Base-by-base conservation (phyloP, 805 yeast genomes). In the Yarrowia alimentaria region DNA sequence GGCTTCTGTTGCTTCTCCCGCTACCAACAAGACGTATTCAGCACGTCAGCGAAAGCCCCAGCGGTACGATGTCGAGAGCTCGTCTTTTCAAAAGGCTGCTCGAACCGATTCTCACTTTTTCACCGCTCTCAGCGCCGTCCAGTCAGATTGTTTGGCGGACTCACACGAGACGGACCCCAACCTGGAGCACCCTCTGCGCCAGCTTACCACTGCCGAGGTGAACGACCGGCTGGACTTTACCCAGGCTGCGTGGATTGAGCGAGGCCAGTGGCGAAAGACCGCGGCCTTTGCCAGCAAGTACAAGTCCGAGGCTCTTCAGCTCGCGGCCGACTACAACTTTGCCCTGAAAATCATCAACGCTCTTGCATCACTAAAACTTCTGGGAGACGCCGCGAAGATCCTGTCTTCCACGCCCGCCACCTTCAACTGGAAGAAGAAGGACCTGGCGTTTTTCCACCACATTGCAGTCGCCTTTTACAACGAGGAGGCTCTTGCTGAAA, bases 311-410 rank as follows among this genome's bases (percentile, higher is more conserved):
- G 37, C 30, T 1, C 30, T 6, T 14, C 37, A 21, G 16, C 14
- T 30, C 10, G 10, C 30, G 4, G 35, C 50, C 4, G 50, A 43
- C 22, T 43, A 43, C 37, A 43, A 43, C 10, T 43, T 43, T 31
- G 50, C 50, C 7, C 14, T 22, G n/a, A 43, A 43, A 22, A 43
- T 43, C 13, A 43, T 43, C 37, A 43, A 43, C 29, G 50, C 50
- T 22, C 22, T 43, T 33, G 30, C 50, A 2, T 19, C 37, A 12
- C 37, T 43, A 11, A 30, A 31, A 22, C 50, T 21, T 29, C 37
- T 31, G 1, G 30, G 37, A 16, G 50, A 43, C 11, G 35, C 50
- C n/a, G 22, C 37, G 10, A 21, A 37, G 2, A 43, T 43, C 17
- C 37, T 43, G 22, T 12, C 22, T 3, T 6, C 37, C 5, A 43